Conservation (phyloP, 768 basidiomycete genomes). For the Rhizopogon rudus region DNA sequence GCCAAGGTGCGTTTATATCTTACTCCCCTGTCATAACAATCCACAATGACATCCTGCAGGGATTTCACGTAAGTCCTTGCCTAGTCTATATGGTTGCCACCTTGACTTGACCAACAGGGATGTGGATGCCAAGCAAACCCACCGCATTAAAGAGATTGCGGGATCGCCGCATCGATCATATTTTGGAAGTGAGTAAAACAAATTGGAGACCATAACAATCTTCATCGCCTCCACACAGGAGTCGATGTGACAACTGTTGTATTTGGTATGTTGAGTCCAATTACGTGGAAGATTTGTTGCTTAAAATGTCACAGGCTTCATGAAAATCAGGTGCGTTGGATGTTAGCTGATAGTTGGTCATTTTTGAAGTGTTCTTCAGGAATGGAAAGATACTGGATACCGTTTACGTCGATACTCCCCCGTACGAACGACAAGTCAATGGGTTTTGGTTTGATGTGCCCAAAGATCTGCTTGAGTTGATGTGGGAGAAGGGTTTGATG, state of each 20-base stretch:
- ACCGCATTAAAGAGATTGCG: constrained; percentile 65
- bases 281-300: not conserved
- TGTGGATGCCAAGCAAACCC: constrained; percentile 71
- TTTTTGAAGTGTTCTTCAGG: constrained; percentile 28
- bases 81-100: not conserved
- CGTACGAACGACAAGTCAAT: constrained; percentile 68
- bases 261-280: constrained; percentile 49
- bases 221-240: constrained; percentile 30
- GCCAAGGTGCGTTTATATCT: constrained; percentile 41
- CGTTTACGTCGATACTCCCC: constrained; percentile 72
- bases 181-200: constrained; percentile 60
- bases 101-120: constrained; percentile 40
- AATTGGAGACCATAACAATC: not conserved
- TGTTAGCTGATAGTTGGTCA: not conserved
- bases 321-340: constrained; percentile 60
- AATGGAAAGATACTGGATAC: constrained; percentile 64
- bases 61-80: constrained; percentile 62
- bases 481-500: constrained; percentile 51
- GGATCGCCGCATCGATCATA: constrained; percentile 50
- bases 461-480: constrained; percentile 40
- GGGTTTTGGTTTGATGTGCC: constrained; percentile 84
- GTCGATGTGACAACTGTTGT: constrained; percentile 64
- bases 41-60: constrained; percentile 28
- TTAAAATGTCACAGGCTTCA: constrained; percentile 51
- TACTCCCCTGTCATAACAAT: not conserved